These are phyloP conservation scores for Kingdonia uniflora DNA, from an alignment of 164 flowering plant genomes.

Conservation along the genomic window DNA sequence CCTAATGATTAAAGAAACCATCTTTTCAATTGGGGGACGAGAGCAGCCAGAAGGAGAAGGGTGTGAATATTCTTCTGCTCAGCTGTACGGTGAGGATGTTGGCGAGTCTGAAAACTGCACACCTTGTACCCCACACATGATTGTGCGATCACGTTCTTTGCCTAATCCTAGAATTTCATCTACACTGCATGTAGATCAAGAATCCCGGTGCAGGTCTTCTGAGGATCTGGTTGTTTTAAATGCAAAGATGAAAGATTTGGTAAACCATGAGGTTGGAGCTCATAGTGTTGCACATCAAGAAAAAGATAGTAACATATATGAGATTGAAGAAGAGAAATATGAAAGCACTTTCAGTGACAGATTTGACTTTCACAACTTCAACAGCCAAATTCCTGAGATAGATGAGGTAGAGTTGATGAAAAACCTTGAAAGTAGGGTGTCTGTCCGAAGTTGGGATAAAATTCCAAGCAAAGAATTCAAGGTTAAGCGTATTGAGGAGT, in stretches of 20 bases:
- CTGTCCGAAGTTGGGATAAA: slow-evolving; percentile 24
- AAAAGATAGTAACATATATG: slow-evolving; percentile 15
- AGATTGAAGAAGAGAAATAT: slow-evolving; percentile 15
- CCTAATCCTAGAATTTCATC: slow-evolving; percentile 28
- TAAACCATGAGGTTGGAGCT: slow-evolving; percentile 16
- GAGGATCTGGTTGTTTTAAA: slow-evolving; percentile 35
- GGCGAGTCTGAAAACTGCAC: slow-evolving; percentile 25
- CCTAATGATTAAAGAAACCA: slow-evolving; percentile 20
- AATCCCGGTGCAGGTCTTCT: slow-evolving; percentile 35
- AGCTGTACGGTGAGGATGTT: slow-evolving; percentile 24
- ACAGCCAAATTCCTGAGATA: slow-evolving; percentile 34
- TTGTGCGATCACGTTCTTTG: slow-evolving; percentile 46
- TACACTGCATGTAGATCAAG: slow-evolving; percentile 6
- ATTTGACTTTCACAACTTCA: slow-evolving; percentile 34
- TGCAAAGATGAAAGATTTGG: slow-evolving; percentile 19
- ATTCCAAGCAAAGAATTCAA: slow-evolving; percentile 46
- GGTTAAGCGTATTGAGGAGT: slow-evolving; percentile 68
- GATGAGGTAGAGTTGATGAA: slow-evolving; percentile 26
- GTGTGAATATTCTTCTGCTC: slow-evolving; percentile 23
- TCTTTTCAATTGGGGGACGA: slow-evolving; percentile 45
- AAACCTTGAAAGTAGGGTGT: slow-evolving; percentile 26
- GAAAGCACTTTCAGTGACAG: slow-evolving; percentile 30
- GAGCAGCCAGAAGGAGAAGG: slow-evolving; percentile 33
- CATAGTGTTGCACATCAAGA: slow-evolving; percentile 20
- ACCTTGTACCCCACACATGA: slow-evolving; percentile 19